phyloP scores from a whole-genome alignment of 2,329 filamentous ascomycete species.

The Mycosphaerella sp. region DNA sequence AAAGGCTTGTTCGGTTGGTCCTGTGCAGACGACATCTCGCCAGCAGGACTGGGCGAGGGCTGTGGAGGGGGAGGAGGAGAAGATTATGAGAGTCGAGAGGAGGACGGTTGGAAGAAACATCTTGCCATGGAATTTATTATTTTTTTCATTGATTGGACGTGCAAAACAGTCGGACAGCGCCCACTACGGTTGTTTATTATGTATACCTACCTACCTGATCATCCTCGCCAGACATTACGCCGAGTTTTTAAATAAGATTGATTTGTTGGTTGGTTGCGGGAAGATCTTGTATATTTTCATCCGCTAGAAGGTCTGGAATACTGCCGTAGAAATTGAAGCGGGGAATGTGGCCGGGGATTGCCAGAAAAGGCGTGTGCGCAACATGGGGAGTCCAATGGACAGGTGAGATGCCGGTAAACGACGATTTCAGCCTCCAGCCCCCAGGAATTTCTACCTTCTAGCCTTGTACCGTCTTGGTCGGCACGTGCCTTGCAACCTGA shows the following conservation, averaged over 20 bases:
- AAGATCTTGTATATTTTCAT: background rate
- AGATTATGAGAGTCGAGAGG: background rate
- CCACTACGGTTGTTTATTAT: background rate
- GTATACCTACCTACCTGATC: background rate
- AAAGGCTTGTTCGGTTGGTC: slow-evolving; percentile 47
- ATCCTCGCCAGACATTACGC: background rate
- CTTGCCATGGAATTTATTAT: background rate
- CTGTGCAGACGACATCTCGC: slow-evolving; percentile 50
- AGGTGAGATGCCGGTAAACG: too few species aligned
- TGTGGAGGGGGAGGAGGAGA: background rate
- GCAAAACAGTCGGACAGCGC: background rate
- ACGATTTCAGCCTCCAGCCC: too few species aligned
- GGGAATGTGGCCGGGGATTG: background rate
- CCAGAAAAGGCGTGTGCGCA: background rate
- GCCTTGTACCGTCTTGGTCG: too few species aligned
- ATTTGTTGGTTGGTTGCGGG: background rate
- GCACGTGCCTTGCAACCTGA: too few species aligned
- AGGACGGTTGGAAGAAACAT: background rate
- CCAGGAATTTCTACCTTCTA: too few species aligned
- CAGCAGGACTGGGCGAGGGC: slow-evolving; percentile 42
- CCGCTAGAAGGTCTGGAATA: too few species aligned
- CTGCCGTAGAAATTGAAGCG: background rate
- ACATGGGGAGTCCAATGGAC: too few species aligned
- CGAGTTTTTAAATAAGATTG: background rate
- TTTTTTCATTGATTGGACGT: too few species aligned